Conservation (phyloP, 495 filamentous ascomycete species). For the Annulohypoxylon moriforme region DNA sequence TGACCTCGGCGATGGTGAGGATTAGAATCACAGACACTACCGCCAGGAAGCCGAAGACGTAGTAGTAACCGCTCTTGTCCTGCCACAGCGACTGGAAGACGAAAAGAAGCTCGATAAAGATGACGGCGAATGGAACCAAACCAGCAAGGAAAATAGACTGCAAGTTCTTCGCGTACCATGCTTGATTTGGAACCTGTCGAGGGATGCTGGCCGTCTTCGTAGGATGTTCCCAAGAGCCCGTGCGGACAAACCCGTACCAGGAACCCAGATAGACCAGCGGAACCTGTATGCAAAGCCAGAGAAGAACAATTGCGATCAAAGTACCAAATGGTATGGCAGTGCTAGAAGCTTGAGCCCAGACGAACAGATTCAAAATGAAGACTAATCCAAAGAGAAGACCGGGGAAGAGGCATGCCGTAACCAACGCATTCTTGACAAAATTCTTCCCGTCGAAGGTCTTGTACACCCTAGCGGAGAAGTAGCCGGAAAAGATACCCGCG, state of each 20-base stretch:
- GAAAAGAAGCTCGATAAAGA: constrained; percentile 94
- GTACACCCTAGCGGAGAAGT: constrained; percentile 87
- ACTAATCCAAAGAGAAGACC: constrained; percentile 82
- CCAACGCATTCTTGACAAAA: constrained; percentile 83
- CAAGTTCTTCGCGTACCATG: constrained; percentile 79
- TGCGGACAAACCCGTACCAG: constrained; percentile 78
- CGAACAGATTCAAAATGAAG: constrained; percentile 90
- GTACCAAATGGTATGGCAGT: constrained; percentile 92
- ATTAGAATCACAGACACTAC: constrained; percentile 80
- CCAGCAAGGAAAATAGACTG: constrained; percentile 78
- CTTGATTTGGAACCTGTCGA: constrained; percentile 80
- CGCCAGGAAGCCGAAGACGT: constrained; percentile 90
- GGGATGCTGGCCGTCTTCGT: constrained; percentile 81
- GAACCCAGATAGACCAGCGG: constrained; percentile 89
- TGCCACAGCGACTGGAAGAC: constrained; percentile 93
- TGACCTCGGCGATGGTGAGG: constrained; percentile 87
- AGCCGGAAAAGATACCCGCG: constrained; percentile 91
- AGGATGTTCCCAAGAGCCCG: constrained; percentile 83
- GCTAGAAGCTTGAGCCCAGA: constrained; percentile 92
- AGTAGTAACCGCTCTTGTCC: constrained; percentile 94
- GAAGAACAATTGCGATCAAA: constrained; percentile 75
- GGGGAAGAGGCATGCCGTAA: constrained; percentile 87
- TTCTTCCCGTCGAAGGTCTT: constrained; percentile 85
- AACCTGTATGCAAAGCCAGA: constrained; percentile 92
- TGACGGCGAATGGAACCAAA: constrained; percentile 88